Evolutionary conservation across 495 filamentous ascomycete genomes (phyloP).

Genomic region (Xylaria scruposa): DNA sequence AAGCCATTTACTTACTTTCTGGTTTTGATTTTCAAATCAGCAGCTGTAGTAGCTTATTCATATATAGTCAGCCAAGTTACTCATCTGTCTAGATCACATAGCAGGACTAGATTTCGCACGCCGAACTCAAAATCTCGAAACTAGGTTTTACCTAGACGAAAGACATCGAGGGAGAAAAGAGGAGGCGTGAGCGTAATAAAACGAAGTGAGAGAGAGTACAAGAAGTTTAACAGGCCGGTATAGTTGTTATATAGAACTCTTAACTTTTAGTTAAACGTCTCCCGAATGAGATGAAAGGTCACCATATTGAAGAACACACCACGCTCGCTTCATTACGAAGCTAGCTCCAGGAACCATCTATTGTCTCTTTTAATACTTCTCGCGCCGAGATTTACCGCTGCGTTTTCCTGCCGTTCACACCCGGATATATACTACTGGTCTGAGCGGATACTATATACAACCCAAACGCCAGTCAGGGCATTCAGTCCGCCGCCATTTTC

Average conservation of each 20-base stretch:
- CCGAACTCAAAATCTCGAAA: neutral
- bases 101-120: neutral
- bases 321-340: neutral
- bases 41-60: neutral
- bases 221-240: neutral
- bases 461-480: neutral
- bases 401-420: neutral
- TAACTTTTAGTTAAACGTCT: neutral
- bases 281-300: neutral
- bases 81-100: neutral
- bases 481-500: neutral
- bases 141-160: neutral
- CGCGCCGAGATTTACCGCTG: neutral
- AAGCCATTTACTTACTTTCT: neutral
- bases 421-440: neutral
- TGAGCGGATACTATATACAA: neutral
- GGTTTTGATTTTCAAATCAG: neutral
- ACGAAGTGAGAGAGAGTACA: neutral
- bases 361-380: neutral
- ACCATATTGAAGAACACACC: neutral
- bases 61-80: neutral
- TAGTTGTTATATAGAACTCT: neutral
- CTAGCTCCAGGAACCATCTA: neutral
- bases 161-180: neutral
- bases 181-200: neutral